Percentiles rank a stretch among this genome's conserved stretches.
phyloP scores from a whole-genome alignment of 768 basidiomycete genomes.

The Candolleomyces aberdarensis region DNA sequence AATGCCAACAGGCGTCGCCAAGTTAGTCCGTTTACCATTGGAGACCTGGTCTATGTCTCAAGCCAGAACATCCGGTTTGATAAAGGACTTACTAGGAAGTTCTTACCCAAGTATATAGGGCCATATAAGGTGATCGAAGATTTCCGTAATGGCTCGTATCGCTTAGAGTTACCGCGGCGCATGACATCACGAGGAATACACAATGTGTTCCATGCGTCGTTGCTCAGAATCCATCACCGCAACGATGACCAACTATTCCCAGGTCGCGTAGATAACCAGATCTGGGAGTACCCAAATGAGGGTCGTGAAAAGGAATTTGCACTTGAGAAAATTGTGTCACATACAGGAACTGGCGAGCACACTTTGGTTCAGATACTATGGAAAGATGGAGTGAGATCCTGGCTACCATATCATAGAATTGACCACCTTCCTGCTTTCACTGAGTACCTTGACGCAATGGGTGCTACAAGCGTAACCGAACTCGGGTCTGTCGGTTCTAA shows the following conservation, averaged over 20 bases:
- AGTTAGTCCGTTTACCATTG: too few relatives aligned
- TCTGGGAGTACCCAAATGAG: constrained; percentile 13
- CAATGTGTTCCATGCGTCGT: constrained; percentile 27
- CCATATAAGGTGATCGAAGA: constrained; percentile 8
- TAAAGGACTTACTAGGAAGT: constrained; percentile 5
- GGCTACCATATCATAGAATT: constrained; percentile 26
- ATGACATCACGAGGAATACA: background rate
- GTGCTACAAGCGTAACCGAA: constrained; percentile 29
- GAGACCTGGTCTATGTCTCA: too few relatives aligned
- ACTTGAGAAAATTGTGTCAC: constrained; percentile 21
- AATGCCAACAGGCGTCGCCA: too few relatives aligned
- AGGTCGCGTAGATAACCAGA: constrained; percentile 12
- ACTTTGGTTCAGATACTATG: constrained; percentile 30
- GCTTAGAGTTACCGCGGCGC: background rate
- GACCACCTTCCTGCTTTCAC: background rate
- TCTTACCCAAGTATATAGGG: constrained; percentile 8
- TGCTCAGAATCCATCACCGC: constrained; percentile 26
- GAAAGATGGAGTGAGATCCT: constrained; percentile 29
- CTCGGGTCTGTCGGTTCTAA: too few relatives aligned
- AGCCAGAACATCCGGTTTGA: constrained; percentile 4
- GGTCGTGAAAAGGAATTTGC: constrained; percentile 16
- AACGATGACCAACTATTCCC: constrained; percentile 32
- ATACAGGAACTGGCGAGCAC: constrained; percentile 20
- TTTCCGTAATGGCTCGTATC: background rate
- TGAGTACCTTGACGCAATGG: constrained; percentile 10